Evolutionary conservation across 441 rosid genomes (phyloP).

Genomic region (Gossypium trilobum): DNA sequence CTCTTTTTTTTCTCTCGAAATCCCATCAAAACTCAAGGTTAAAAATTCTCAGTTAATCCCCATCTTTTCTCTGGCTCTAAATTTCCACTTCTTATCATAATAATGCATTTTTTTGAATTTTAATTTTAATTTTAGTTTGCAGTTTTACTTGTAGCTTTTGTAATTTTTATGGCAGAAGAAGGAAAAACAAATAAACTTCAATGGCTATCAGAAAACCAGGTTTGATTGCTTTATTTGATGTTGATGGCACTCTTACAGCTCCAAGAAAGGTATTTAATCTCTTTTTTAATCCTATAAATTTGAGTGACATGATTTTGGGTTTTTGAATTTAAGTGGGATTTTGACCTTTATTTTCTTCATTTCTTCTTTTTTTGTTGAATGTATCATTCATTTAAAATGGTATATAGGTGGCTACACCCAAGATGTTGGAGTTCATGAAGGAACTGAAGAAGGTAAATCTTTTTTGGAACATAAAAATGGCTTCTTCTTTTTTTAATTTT

Average conservation of each 20-base stretch:
- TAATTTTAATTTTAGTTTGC: neutral
- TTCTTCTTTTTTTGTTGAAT: neutral
- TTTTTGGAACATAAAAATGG: neutral
- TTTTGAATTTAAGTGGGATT: neutral
- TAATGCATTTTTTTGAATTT: neutral
- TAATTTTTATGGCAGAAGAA: constrained; percentile 3
- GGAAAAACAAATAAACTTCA: constrained; percentile 8
- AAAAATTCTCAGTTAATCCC: neutral
- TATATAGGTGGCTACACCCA: constrained; percentile 40
- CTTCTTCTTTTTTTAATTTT: neutral
- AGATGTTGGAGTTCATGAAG: constrained; percentile 56
- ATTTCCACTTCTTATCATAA: neutral
- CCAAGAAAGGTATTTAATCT: constrained; percentile 57
- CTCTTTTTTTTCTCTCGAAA: neutral
- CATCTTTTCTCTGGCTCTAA: neutral
- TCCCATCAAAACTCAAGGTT: neutral
- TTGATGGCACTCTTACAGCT: constrained; percentile 78
- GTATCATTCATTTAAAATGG: neutral
- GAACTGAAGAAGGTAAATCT: constrained; percentile 58
- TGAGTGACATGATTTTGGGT: neutral
- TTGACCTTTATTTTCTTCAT: constrained; percentile 1
- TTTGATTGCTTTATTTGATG: constrained; percentile 55
- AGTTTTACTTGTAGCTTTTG: neutral
- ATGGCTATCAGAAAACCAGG: constrained; percentile 54
- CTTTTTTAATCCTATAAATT: neutral